These are phyloP conservation scores for Pythium phragmitis DNA, from an alignment of 352 stramenopile genomes.

Conservation along the genomic window DNA sequence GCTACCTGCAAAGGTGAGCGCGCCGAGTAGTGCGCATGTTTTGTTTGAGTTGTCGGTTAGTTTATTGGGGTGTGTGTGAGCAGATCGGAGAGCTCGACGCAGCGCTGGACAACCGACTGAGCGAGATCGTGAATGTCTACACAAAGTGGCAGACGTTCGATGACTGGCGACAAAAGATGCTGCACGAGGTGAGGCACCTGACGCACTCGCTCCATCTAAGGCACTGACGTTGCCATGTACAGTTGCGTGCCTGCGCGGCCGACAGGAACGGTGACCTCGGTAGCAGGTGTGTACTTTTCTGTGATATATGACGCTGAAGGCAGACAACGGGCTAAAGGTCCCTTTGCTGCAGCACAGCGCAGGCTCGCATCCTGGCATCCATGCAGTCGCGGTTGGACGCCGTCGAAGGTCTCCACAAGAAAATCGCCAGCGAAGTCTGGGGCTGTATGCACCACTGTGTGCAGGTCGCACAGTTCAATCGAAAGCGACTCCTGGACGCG, in stretches of 20 bases:
- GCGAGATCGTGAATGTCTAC: constrained; percentile 66
- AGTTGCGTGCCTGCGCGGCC: constrained; percentile 52
- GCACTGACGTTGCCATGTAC: background rate
- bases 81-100: constrained; percentile 36
- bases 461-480: constrained; percentile 77
- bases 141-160: constrained; percentile 69
- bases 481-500: constrained; percentile 57
- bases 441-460: constrained; percentile 83
- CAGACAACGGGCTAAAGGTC: background rate
- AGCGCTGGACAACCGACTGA: constrained; percentile 45
- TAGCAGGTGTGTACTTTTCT: constrained; percentile 40
- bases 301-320: background rate
- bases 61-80: background rate
- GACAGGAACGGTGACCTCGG: constrained; percentile 77
- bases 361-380: constrained; percentile 63
- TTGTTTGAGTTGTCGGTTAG: background rate
- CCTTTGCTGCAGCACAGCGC: constrained; percentile 44
- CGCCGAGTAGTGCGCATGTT: background rate
- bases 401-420: constrained; percentile 56
- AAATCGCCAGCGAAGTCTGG: constrained; percentile 76
- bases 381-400: constrained; percentile 63
- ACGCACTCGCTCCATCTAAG: background rate
- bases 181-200: constrained; percentile 53
- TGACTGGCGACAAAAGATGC: constrained; percentile 82
- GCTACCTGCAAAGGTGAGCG: constrained; percentile 51